phyloP scores from a whole-genome alignment of 2,329 filamentous ascomycete genomes.

The Alternaria gansuensis region DNA sequence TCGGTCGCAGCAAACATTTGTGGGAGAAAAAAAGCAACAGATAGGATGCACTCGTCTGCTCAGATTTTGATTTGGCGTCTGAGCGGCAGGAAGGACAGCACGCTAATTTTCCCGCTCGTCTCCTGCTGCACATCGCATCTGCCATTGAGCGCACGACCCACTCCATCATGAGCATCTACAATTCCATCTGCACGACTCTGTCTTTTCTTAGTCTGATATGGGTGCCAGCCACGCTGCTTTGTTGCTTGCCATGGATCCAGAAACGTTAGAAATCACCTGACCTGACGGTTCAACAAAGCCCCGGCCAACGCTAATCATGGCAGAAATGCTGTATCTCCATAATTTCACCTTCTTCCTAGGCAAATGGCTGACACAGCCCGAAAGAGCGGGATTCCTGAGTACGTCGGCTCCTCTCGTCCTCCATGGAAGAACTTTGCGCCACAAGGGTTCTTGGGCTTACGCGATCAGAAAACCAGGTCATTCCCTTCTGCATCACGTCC shows the following conservation, averaged over 20 bases:
- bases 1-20: background rate
- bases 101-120: constrained; percentile 12
- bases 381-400: constrained; percentile 51
- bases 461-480: constrained; percentile 78
- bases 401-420: constrained; percentile 16
- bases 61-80: background rate
- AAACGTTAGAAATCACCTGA: constrained; percentile 33
- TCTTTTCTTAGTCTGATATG: constrained; percentile 47
- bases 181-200: constrained; percentile 32
- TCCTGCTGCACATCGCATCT: background rate
- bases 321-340: constrained; percentile 51
- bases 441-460: constrained; percentile 26
- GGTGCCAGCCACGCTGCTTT: constrained; percentile 47
- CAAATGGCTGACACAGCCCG: constrained; percentile 48
- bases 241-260: constrained; percentile 51
- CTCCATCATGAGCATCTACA: constrained; percentile 35
- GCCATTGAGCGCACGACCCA: constrained; percentile 15
- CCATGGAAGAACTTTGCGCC: background rate
- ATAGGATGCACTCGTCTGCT: background rate
- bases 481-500: constrained; percentile 79
- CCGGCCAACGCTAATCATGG: constrained; percentile 14
- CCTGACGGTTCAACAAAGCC: background rate
- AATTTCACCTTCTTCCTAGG: constrained; percentile 49
- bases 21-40: background rate
- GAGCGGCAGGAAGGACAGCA: constrained; percentile 5